These are phyloP conservation scores for Penicillium sp. DNA, from an alignment of 2,329 filamentous ascomycete genomes.

Conservation along the genomic window DNA sequence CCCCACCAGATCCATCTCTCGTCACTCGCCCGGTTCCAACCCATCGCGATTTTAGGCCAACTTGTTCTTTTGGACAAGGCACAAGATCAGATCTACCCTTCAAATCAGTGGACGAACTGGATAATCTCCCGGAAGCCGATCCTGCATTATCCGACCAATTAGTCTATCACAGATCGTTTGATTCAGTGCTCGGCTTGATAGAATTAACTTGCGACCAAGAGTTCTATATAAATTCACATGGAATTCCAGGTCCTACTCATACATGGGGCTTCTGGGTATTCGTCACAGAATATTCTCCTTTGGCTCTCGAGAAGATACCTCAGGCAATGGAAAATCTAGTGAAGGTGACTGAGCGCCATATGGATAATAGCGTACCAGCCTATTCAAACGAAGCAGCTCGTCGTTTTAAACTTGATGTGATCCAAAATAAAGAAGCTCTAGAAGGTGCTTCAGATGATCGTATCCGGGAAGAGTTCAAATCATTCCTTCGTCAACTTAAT, in stretches of 20 bases:
- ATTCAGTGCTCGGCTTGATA: neutral
- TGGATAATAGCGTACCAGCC: neutral
- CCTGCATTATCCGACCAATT: neutral
- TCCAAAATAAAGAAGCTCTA: neutral
- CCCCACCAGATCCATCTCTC: neutral
- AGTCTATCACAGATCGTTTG: neutral
- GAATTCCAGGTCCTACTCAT: neutral
- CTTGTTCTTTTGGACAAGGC: neutral
- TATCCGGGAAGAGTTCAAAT: neutral
- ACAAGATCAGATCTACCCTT: neutral
- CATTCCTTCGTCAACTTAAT: neutral
- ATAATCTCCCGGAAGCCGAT: neutral
- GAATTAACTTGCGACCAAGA: neutral
- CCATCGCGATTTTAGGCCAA: neutral
- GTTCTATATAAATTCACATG: neutral
- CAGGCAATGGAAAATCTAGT: neutral
- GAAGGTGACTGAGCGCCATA: neutral
- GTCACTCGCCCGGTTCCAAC: neutral
- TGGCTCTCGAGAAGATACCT: neutral
- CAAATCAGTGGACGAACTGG: neutral
- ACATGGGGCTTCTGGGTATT: neutral
- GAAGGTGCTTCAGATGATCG: neutral
- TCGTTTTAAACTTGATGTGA: neutral
- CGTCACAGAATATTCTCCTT: neutral
- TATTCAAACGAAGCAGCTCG: neutral